phyloP scores from a whole-genome alignment of 352 stramenopile species.

The Pythium insidiosum region DNA sequence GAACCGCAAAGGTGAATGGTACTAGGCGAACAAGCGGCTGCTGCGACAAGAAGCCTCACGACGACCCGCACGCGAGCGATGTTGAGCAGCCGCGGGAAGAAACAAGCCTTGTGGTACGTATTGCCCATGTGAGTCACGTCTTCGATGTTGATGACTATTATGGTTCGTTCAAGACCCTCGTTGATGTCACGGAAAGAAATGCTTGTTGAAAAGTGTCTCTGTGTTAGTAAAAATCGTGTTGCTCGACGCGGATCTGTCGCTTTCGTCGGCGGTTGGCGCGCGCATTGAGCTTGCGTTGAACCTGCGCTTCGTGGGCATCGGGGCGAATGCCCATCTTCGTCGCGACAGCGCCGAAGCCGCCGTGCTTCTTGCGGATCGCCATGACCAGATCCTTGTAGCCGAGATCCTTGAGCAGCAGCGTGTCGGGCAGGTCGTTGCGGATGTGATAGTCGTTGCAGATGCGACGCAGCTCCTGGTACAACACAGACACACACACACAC shows the following conservation, averaged over 20 bases:
- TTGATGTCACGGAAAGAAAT: too few relatives aligned
- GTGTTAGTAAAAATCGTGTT: slow-evolving; percentile 73
- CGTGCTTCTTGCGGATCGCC: slow-evolving; percentile 81
- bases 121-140: too few relatives aligned
- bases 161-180: too few relatives aligned
- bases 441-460: slow-evolving; percentile 42
- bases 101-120: too few relatives aligned
- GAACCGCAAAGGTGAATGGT: too few relatives aligned
- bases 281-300: slow-evolving; percentile 62
- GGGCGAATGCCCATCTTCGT: slow-evolving; percentile 40
- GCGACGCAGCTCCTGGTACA: slow-evolving; percentile 44
- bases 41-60: too few relatives aligned
- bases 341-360: slow-evolving; percentile 54
- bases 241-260: slow-evolving; percentile 35
- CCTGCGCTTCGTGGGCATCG: slow-evolving; percentile 26
- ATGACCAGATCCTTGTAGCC: slow-evolving; percentile 52
- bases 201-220: too few relatives aligned
- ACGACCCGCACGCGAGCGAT: too few relatives aligned
- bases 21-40: too few relatives aligned
- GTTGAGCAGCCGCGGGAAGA: too few relatives aligned
- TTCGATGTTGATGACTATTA: too few relatives aligned
- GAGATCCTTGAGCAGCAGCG: slow-evolving; percentile 59
- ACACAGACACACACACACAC: background rate
- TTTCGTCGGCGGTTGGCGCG: slow-evolving; percentile 57
- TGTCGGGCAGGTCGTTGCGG: slow-evolving; percentile 40